Conservation (phyloP, 495 filamentous ascomycete species). For the Hapsidospora chrysogenum region DNA sequence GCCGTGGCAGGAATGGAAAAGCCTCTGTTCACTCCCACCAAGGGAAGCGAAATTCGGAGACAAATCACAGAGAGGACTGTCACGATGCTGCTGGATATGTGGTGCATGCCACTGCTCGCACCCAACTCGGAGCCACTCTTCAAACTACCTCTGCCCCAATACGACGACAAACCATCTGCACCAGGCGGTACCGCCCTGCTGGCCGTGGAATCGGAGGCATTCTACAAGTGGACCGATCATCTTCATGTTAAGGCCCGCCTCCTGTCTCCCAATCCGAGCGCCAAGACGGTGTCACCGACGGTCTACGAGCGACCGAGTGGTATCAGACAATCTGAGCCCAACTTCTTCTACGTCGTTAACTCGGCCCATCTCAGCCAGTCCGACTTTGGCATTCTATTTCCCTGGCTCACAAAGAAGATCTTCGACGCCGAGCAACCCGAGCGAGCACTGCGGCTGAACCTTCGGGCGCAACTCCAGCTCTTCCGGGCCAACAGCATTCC, state of each 20-base stretch:
- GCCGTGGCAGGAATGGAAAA: constrained; percentile 11
- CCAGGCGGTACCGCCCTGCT: constrained; percentile 35
- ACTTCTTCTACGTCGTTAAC: constrained; percentile 43
- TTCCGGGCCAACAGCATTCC: constrained; percentile 31
- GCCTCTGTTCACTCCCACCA: constrained; percentile 32
- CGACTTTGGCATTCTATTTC: constrained; percentile 67
- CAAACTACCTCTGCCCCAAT: constrained; percentile 48
- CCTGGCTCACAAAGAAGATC: constrained; percentile 40
- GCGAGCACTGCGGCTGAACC: constrained; percentile 43
- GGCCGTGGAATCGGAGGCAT: constrained; percentile 48
- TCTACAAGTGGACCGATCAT: constrained; percentile 55
- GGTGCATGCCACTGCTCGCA: constrained; percentile 50
- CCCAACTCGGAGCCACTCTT: constrained; percentile 36
- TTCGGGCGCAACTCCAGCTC: constrained; percentile 43
- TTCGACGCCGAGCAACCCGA: constrained; percentile 45
- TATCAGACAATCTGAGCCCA: constrained; percentile 17
- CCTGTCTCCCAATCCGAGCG: constrained; percentile 31
- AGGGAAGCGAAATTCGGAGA: constrained; percentile 25
- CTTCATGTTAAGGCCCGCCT: constrained; percentile 39
- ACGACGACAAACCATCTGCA: constrained; percentile 21
- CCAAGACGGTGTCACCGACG: constrained; percentile 8
- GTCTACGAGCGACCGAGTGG: constrained; percentile 12
- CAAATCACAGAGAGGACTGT: constrained; percentile 49
- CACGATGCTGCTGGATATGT: constrained; percentile 52
- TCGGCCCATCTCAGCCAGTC: constrained; percentile 58